Percentiles rank a stretch among this genome's conserved stretches.
Evolutionary conservation across 2,329 filamentous ascomycete genomes (phyloP).

Genomic region (Talaromyces sp.): DNA sequence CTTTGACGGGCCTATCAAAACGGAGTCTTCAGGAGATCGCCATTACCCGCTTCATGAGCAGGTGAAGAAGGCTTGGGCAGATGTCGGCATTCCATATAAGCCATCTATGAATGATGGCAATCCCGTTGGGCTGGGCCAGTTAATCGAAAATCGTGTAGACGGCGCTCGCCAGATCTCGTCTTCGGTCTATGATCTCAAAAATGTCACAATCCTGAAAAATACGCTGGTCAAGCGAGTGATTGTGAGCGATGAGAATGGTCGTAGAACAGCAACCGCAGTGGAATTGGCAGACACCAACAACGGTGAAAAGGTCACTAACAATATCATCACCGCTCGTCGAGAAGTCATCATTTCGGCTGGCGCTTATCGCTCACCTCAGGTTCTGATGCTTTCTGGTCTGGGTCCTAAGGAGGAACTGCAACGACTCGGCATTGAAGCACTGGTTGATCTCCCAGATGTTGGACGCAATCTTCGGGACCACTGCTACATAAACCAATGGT

Average conservation of each 20-base stretch:
- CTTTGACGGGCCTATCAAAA: constrained; percentile 23
- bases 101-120: constrained; percentile 23
- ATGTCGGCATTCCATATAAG: constrained; percentile 23
- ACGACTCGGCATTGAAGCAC: constrained; percentile 47
- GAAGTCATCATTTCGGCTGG: constrained; percentile 7
- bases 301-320: not conserved
- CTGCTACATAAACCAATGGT: not conserved
- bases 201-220: not conserved
- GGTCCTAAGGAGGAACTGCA: constrained; percentile 52
- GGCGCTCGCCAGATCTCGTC: constrained; percentile 23
- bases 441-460: constrained; percentile 57
- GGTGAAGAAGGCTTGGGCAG: constrained; percentile 31
- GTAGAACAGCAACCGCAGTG: not conserved
- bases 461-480: constrained; percentile 56
- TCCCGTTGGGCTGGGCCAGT: constrained; percentile 24
- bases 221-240: not conserved
- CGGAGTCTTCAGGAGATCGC: constrained; percentile 21
- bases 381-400: constrained; percentile 61
- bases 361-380: constrained; percentile 44
- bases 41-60: not conserved
- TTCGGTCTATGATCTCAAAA: constrained; percentile 19
- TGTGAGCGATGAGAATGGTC: not conserved
- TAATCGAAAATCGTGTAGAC: constrained; percentile 24
- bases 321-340: not conserved
- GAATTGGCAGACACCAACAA: not conserved